phyloP scores from a whole-genome alignment of 352 stramenopile species.

The Phytopythium ostracodes region DNA sequence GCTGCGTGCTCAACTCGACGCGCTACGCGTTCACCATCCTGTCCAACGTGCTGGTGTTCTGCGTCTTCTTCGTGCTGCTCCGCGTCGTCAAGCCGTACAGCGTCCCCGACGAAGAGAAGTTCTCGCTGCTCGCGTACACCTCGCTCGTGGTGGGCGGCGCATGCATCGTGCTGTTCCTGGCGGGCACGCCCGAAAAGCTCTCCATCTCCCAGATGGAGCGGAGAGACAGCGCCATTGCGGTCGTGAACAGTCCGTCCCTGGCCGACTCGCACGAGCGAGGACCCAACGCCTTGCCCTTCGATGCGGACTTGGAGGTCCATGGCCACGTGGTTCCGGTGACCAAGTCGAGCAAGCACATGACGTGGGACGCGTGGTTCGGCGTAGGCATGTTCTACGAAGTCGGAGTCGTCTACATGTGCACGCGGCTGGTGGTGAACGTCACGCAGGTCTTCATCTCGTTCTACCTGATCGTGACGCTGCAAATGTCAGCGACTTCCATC shows the following conservation, averaged over 20 bases:
- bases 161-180: conserved; percentile 61
- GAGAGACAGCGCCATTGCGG: conserved; percentile 16
- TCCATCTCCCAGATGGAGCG: conserved; percentile 19
- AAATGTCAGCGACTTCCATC: conserved; percentile 84
- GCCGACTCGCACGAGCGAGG: conserved; percentile 41
- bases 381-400: conserved; percentile 86
- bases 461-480: conserved; percentile 78
- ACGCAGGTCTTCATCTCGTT: conserved; percentile 88
- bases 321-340: conserved; percentile 18
- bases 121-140: conserved; percentile 69
- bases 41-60: conserved; percentile 85
- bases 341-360: conserved; percentile 39
- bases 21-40: conserved; percentile 85
- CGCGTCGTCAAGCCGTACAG: conserved; percentile 52
- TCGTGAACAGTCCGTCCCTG: conserved; percentile 51
- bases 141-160: conserved; percentile 62
- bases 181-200: conserved; percentile 60
- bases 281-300: conserved; percentile 41
- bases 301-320: conserved; percentile 42
- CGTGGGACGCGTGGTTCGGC: conserved; percentile 74
- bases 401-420: conserved; percentile 87
- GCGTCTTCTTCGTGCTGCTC: conserved; percentile 70
- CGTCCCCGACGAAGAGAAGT: conserved; percentile 68
- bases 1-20: conserved; percentile 76
- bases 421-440: conserved; percentile 78